A percentile compares a stretch with the other conserved stretches of the same genome.
Evolutionary conservation across 345 rosid genomes (phyloP).

Genomic region (Linum trigynum): DNA sequence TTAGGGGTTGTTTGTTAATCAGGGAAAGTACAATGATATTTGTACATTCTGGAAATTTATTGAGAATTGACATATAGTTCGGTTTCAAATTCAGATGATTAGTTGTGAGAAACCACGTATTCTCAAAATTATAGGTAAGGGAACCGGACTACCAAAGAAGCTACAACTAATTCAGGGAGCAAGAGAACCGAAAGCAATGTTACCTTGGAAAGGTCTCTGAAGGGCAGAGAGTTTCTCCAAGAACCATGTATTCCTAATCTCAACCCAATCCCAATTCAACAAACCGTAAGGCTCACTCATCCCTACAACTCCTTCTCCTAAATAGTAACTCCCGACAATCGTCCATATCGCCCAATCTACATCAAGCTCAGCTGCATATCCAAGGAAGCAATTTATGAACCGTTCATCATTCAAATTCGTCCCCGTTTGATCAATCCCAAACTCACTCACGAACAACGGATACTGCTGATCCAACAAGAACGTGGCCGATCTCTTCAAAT

Average conservation of each 20-base stretch:
- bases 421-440: conserved; percentile 71
- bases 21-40: neutral
- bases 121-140: too few relatives aligned
- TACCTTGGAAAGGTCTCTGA: conserved; percentile 60
- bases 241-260: conserved; percentile 46
- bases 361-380: conserved; percentile 68
- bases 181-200: neutral
- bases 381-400: conserved; percentile 60
- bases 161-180: neutral
- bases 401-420: conserved; percentile 49
- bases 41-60: neutral
- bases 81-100: too few relatives aligned
- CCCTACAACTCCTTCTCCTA: conserved; percentile 64
- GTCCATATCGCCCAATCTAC: conserved; percentile 88
- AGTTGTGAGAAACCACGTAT: too few relatives aligned
- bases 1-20: neutral
- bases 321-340: conserved; percentile 64
- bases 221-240: conserved; percentile 46
- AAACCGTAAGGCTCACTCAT: conserved; percentile 56
- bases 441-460: conserved; percentile 67
- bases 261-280: conserved; percentile 56
- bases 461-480: conserved; percentile 56
- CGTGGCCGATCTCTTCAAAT: conserved; percentile 47
- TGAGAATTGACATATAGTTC: too few relatives aligned
- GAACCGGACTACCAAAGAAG: neutral